Conservation (phyloP, 73 alveolate genomes). For the Blepharisma japonicum region DNA sequence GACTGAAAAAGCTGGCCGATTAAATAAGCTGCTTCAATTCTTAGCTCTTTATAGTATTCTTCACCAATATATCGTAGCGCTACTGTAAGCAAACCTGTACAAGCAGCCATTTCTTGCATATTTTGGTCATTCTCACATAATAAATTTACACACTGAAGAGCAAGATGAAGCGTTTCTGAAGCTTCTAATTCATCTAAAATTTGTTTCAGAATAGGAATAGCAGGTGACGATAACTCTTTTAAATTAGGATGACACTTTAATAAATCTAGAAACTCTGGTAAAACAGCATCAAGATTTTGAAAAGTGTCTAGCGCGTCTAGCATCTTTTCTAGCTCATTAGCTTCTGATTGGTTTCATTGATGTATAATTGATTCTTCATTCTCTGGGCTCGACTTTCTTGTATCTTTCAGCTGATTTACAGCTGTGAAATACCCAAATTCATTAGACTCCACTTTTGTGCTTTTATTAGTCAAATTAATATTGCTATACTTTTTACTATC, state of each 20-base stretch:
- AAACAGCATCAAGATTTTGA: conserved; percentile 20
- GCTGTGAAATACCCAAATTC: neutral
- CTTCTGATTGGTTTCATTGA: neutral
- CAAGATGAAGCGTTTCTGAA: conserved; percentile 32
- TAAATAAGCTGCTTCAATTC: conserved; percentile 53
- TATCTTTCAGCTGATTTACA: conserved; percentile 3
- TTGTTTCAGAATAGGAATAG: conserved; percentile 35
- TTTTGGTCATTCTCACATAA: conserved; percentile 43
- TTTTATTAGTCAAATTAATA: neutral
- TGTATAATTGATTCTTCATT: neutral
- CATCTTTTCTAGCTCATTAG: neutral
- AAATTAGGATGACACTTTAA: conserved; percentile 14
- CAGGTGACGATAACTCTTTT: conserved; percentile 11
- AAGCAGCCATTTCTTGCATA: conserved; percentile 40
- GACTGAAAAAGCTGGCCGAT: conserved; percentile 43
- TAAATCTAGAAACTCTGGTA: conserved; percentile 30
- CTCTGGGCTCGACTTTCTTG: neutral
- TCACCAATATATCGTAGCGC: conserved; percentile 35
- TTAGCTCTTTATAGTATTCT: conserved; percentile 48
- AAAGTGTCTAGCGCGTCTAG: neutral
- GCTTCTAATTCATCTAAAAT: conserved; percentile 33
- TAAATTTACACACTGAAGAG: conserved; percentile 40
- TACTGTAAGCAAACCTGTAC: conserved; percentile 36
- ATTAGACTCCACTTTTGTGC: neutral
- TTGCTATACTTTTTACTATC: too few relatives aligned